Evolutionary conservation across 192 early-diverging fungal genomes (phyloP).

Genomic region (Backusella australiensis): DNA sequence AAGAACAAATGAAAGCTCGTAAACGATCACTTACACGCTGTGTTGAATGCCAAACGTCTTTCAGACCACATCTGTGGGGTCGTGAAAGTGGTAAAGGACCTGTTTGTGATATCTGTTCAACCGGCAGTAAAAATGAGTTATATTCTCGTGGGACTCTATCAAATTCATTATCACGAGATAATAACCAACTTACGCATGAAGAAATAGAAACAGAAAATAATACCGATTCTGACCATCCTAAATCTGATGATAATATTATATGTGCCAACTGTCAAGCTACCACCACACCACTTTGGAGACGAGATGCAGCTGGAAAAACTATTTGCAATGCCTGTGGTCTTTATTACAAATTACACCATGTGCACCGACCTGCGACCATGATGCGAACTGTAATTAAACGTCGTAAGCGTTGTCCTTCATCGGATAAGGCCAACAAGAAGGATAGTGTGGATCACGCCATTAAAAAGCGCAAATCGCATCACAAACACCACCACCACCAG

Average conservation of each 20-base stretch:
- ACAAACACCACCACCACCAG: neutral
- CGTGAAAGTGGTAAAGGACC: slow-evolving; percentile 28
- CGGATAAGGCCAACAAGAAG: neutral
- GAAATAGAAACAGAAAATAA: neutral
- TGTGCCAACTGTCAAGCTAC: slow-evolving; percentile 75
- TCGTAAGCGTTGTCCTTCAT: slow-evolving; percentile 42
- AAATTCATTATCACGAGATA: neutral
- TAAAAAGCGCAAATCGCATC: neutral
- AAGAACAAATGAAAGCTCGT: slow-evolving; percentile 8
- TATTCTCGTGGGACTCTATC: neutral
- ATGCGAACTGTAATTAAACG: slow-evolving; percentile 69
- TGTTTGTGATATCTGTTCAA: slow-evolving; percentile 22
- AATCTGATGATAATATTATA: slow-evolving; percentile 15
- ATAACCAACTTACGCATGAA: neutral
- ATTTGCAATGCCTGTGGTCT: slow-evolving; percentile 94
- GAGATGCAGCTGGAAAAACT: slow-evolving; percentile 64
- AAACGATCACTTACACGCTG: slow-evolving; percentile 31
- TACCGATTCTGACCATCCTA: neutral
- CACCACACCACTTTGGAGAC: slow-evolving; percentile 75
- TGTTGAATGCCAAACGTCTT: slow-evolving; percentile 21
- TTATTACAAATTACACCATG: slow-evolving; percentile 80
- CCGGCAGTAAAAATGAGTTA: slow-evolving; percentile 4
- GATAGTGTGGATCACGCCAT: neutral
- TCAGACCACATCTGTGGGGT: slow-evolving; percentile 25
- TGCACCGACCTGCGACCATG: slow-evolving; percentile 69